phyloP scores from a whole-genome alignment of 1,284 basidiomycete species.

The Trametes polyzona region DNA sequence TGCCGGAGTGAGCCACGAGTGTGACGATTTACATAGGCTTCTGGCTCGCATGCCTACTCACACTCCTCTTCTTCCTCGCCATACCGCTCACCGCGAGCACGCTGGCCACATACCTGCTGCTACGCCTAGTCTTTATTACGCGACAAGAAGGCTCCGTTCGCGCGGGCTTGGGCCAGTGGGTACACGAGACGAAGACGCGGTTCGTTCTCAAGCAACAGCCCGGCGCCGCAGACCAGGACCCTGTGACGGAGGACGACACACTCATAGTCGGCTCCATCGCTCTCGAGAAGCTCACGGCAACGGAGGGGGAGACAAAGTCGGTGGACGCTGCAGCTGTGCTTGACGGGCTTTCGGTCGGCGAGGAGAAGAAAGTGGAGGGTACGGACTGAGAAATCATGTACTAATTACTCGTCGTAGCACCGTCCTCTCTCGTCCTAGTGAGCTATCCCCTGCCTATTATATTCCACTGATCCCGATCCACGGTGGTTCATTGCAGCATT shows the following conservation, averaged over 20 bases:
- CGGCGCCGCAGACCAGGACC: background rate
- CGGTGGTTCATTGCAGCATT: no score
- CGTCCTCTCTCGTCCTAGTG: no score
- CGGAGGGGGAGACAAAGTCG: background rate
- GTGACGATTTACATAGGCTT: conserved; percentile 32
- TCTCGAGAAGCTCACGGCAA: background rate
- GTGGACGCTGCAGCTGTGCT: background rate
- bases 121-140: conserved; percentile 14
- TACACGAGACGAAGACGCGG: conserved; percentile 13
- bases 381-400: background rate
- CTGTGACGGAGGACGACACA: background rate
- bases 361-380: background rate
- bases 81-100: conserved; percentile 16
- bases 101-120: conserved; percentile 14
- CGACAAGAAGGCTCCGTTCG: conserved; percentile 11
- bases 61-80: conserved; percentile 56
- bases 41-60: conserved; percentile 75
- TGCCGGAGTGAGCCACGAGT: background rate
- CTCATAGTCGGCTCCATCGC: conserved; percentile 3
- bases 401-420: no score
- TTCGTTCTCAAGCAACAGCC: background rate
- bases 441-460: no score
- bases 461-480: no score
- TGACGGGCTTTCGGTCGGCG: background rate
- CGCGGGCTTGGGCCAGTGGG: conserved; percentile 8